Evolutionary conservation across 139 green algal genomes (phyloP), one percentile per base, ranked within the genome.

Genomic region (Desmodesmus armatus): DNA sequence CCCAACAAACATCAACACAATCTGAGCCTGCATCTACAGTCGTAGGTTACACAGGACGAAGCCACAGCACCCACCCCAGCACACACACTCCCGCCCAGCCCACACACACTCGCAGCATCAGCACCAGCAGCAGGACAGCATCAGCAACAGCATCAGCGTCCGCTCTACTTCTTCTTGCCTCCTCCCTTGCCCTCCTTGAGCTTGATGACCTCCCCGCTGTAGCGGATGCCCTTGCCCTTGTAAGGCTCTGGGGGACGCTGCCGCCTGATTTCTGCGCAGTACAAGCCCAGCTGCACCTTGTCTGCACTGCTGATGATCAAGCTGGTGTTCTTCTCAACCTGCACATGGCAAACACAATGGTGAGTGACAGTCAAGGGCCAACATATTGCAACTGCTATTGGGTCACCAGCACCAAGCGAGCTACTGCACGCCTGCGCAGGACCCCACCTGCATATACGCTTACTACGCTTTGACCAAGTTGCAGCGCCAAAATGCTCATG

Each of bases 121-220:
- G 51, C 51, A 62, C 15, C 51, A 27, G 51, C 13, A 13, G 51
- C 51, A 33, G 4, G n/a, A 33, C 29, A 33, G 65, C 65, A 62
- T 17, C 51, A 62, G 51, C 51, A 62, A 17, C 51, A 27, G 51
- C 13, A 13, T 13, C 51, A 33, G n/a, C n/a, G 5, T 19, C 41
- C 9, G 23, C 3, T 70, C 25, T 78, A 78, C 80, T 87, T 83
- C 72, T 86, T 86, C 71, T 83, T 87, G 91, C 98, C 98, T 60
- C 96, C 96, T 29, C 88, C 84, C 94, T 99, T 99, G 89, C 97
- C 97, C 84, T 98, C 97, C 95, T 99, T 99, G 78, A 95, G 90
- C 69, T 93, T 91, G 67, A 99, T 95, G 69, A 94, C 65, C 93
- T 99, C 97, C 47, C 95, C 97, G 15, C 77, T 29, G 87, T 98